Percentiles rank a stretch among this genome's conserved stretches.
Conservation (phyloP, 2,329 filamentous ascomycete species). For the Didymella exigua region DNA sequence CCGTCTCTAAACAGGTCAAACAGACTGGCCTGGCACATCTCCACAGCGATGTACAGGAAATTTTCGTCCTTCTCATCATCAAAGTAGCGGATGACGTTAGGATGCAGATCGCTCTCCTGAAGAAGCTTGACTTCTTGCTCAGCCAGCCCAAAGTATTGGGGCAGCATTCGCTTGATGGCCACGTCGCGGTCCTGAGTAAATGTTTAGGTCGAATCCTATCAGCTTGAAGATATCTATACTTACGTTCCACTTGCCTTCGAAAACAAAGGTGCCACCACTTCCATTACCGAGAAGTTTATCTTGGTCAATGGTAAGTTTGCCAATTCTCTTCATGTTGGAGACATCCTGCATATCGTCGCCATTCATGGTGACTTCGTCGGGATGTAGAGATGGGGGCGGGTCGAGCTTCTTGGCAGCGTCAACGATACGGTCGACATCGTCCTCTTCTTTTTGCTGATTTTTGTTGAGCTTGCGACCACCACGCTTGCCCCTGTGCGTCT, state of each 20-base stretch:
- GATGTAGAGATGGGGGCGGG: constrained; percentile 41
- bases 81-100: constrained; percentile 96
- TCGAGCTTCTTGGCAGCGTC: constrained; percentile 49
- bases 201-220: not conserved
- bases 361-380: constrained; percentile 49
- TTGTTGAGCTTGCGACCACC: constrained; percentile 55
- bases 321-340: constrained; percentile 61
- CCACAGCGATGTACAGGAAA: constrained; percentile 95
- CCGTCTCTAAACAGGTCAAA: constrained; percentile 84
- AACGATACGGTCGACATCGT: constrained; percentile 47
- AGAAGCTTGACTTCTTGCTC: constrained; percentile 90
- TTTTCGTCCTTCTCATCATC: constrained; percentile 86
- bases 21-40: constrained; percentile 90
- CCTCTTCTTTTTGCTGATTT: constrained; percentile 45
- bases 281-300: constrained; percentile 71
- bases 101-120: constrained; percentile 92
- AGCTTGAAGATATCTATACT: constrained; percentile 12
- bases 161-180: constrained; percentile 94
- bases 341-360: constrained; percentile 55
- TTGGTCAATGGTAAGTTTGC: constrained; percentile 65
- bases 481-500: constrained; percentile 56
- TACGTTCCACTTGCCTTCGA: constrained; percentile 85
- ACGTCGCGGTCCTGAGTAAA: constrained; percentile 72
- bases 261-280: constrained; percentile 96
- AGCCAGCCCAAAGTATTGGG: constrained; percentile 94